A percentile compares a stretch with the other conserved stretches of the same genome.
phyloP scores from a whole-genome alignment of 495 filamentous ascomycete genomes.

The Cercophora samala region DNA sequence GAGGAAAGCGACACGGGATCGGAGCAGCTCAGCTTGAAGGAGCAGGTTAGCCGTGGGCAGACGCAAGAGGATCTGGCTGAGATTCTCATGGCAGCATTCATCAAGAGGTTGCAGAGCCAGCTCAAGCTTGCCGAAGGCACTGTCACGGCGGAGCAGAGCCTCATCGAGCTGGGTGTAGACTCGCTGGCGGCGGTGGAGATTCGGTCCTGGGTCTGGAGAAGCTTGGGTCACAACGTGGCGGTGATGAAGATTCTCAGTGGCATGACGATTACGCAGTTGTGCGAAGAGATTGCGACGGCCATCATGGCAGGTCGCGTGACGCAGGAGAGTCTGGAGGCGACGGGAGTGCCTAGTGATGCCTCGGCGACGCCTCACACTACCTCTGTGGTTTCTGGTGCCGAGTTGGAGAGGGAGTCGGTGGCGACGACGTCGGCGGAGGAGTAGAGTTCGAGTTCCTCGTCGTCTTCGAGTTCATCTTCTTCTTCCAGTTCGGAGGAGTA shows the following conservation, averaged over 20 bases:
- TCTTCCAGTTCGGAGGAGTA: not conserved
- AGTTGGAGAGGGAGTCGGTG: not conserved
- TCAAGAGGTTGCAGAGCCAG: constrained; percentile 28
- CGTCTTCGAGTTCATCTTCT: not conserved
- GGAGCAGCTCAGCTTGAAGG: constrained; percentile 22
- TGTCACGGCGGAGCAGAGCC: constrained; percentile 26
- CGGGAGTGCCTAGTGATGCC: not conserved
- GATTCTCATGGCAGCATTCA: constrained; percentile 28
- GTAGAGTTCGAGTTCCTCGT: not conserved
- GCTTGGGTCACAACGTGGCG: constrained; percentile 43
- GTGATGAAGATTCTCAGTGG: constrained; percentile 52
- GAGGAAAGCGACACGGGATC: not conserved
- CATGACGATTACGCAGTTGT: constrained; percentile 35
- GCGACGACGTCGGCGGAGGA: not conserved
- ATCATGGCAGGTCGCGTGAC: constrained; percentile 8
- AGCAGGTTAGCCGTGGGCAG: constrained; percentile 22
- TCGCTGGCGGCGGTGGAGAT: constrained; percentile 50
- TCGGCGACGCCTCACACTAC: not conserved
- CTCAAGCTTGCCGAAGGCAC: constrained; percentile 32
- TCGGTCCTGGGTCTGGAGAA: constrained; percentile 45
- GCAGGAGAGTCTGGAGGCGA: not conserved
- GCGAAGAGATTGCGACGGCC: constrained; percentile 17
- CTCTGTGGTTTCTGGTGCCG: not conserved
- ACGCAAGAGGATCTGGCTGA: constrained; percentile 20
- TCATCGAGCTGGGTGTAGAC: constrained; percentile 44